These are phyloP conservation scores for Backusella circina DNA, from an alignment of 192 early-diverging fungal genomes.

Conservation along the genomic window DNA sequence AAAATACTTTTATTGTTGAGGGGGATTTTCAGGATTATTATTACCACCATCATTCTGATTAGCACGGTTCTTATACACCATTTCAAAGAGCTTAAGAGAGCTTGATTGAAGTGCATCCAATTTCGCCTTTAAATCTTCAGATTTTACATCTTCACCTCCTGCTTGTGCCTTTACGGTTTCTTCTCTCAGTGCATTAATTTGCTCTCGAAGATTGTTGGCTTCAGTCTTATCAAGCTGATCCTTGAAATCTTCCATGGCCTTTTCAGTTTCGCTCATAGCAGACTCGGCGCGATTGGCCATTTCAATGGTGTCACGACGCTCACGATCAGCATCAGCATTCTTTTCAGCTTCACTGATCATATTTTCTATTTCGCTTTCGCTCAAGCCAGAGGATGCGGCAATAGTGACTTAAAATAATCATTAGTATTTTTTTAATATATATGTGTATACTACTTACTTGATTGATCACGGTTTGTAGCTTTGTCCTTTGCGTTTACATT, in stretches of 20 bases:
- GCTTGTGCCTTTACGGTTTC: conserved; percentile 66
- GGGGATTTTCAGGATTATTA: not conserved
- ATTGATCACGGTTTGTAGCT: conserved; percentile 93
- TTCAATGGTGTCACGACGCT: conserved; percentile 93
- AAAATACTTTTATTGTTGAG: not conserved
- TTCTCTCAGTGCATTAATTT: conserved; percentile 81
- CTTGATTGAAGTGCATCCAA: conserved; percentile 82
- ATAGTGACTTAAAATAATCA: conserved; percentile 63
- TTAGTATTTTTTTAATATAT: not conserved
- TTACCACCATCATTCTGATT: conserved; percentile 12
- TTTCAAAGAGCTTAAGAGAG: conserved; percentile 94
- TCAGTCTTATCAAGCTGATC: conserved; percentile 88
- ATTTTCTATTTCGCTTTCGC: conserved; percentile 92
- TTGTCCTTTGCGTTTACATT: conserved; percentile 97
- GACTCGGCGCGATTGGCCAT: conserved; percentile 90
- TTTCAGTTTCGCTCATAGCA: conserved; percentile 90
- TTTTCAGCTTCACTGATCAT: conserved; percentile 92
- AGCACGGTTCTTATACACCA: conserved; percentile 86
- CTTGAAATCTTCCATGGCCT: conserved; percentile 95
- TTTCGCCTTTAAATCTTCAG: conserved; percentile 90
- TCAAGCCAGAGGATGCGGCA: conserved; percentile 91
- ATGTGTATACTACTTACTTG: conserved; percentile 25
- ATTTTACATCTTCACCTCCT: conserved; percentile 60
- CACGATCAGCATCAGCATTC: conserved; percentile 91
- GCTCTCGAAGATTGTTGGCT: conserved; percentile 77